Evolutionary conservation across 345 rosid species (phyloP).

Genomic region (Arabidopsis thaliana): TAIR10.1 NC_003075.7:15007001-15007500

Average conservation of each 20-base stretch:
- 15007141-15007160: conserved; percentile 56
- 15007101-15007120: conserved; percentile 17
- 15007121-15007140: conserved; percentile 20
- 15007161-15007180: conserved; percentile 64
- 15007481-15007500: not conserved
- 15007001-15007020: too few species aligned
- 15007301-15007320: not conserved
- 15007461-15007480: not conserved
- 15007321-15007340: conserved; percentile 1
- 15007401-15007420: not conserved
- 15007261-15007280: not conserved
- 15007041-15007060: not conserved
- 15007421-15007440: conserved; percentile 4
- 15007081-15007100: not conserved
- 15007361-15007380: not conserved
- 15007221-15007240: not conserved
- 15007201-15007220: conserved; percentile 69
- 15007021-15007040: not conserved
- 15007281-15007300: not conserved
- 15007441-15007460: not conserved
- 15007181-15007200: conserved; percentile 71
- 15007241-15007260: conserved; percentile 3
- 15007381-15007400: conserved; percentile 4
- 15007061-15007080: not conserved
- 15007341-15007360: not conserved